Base-by-base conservation (phyloP, 2,329 filamentous ascomycete genomes). In the Knoxdaviesia capensis region DNA sequence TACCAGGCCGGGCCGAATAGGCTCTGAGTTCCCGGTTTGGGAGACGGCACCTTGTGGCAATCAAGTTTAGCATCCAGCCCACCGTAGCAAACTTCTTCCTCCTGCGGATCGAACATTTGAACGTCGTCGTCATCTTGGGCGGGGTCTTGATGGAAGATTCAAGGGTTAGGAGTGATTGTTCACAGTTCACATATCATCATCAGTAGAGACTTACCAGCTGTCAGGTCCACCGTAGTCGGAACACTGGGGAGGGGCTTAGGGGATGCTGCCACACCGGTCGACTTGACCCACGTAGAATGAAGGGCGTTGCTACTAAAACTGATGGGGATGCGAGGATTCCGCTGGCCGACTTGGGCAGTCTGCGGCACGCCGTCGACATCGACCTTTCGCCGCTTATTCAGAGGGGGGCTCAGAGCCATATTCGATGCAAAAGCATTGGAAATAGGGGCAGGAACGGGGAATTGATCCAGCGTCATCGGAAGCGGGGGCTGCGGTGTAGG, bases 81-180 rank as follows among this genome's bases (percentile, higher is more conserved):
- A 36, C 85, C 85, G 52, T 82, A 86, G 58, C 84, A 92, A 4
- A 92, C 79, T 52, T 84, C 75, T 53, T 83, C 73, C 20, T 76
- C 68, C 39, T 65, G 69, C 31, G 74, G 66, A 43, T 81, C 69
- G 36, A 68, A 66, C 9, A 76, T 56, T 34, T 75, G 61, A 20
- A 69, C 58, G 4, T 74, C 52, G 7, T 80, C 72, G 30, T 75
- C 71, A 37, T 80, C 77, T 11, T 63, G 65, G 29, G 45, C 55
- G 48, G 52, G 34, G 29, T 52, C 31, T 52, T 20, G 8, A 42
- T 33, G 9, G 7, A 40, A 68, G 52, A 46, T 66, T 59, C 34
- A 72, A 64, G 9, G 63, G 45, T 6, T 32, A 41, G 9, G n/a
- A 2, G 8, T 34, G n/a, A 38, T 50, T 31, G 2, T 7, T 31